A percentile compares a stretch with the other conserved stretches of the same genome.
phyloP scores from a whole-genome alignment of 257 asterid species.

The Solanum paucissectum region DNA sequence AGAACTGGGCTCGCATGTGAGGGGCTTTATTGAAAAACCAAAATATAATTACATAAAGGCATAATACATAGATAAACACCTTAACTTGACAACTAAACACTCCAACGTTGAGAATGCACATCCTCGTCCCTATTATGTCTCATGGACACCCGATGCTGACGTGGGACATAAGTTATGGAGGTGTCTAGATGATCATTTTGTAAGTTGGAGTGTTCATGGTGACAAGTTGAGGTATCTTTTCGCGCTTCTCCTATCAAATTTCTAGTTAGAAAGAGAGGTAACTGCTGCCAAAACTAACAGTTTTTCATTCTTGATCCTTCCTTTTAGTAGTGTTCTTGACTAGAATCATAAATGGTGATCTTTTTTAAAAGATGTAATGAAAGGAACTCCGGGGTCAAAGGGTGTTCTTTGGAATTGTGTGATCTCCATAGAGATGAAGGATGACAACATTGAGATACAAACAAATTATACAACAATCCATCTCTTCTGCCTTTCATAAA shows the following conservation, averaged over 20 bases:
- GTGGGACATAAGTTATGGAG: rapidly evolving
- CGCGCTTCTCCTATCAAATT: background rate
- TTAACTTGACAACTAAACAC: background rate
- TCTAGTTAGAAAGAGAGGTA: background rate
- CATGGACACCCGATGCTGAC: background rate
- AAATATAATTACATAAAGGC: background rate
- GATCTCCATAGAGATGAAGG: background rate
- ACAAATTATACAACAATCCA: background rate
- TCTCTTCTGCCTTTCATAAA: background rate
- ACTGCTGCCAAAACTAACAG: background rate
- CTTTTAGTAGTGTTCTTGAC: background rate
- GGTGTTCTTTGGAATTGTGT: background rate
- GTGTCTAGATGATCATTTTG: background rate
- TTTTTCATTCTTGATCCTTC: background rate
- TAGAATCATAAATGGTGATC: background rate
- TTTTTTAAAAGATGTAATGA: background rate
- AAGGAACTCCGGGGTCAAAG: background rate
- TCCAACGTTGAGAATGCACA: background rate
- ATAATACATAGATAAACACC: background rate
- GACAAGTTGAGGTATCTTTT: background rate
- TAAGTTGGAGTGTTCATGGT: background rate
- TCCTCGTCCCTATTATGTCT: background rate
- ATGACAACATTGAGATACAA: background rate
- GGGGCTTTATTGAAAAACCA: background rate
- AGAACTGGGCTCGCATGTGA: background rate